Base-by-base conservation (phyloP, 2,329 filamentous ascomycete genomes). In the Aureobasidium lini region DNA sequence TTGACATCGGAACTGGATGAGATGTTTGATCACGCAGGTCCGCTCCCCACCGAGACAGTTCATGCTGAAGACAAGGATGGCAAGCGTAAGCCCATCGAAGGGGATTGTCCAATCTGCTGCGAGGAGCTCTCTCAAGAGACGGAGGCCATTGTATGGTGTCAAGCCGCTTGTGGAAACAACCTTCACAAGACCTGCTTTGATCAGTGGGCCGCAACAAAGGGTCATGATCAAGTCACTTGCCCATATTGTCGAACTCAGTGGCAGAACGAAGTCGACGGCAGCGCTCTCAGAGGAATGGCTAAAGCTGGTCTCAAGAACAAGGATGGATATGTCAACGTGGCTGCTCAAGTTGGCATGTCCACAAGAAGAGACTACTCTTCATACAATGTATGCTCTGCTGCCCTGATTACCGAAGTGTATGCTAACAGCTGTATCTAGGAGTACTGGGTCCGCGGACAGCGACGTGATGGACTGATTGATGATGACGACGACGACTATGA, bases 71-170 rank as follows among this genome's bases (percentile, higher is more conserved):
- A 34, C 69, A 75, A 37, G 67, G 70, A 59, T 18, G 76, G 79
- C n/a, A 80, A 81, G 23, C 80, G 83, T 60, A 86, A 84, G 64
- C 73, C 81, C 0, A 70, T 85, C 28, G 81, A 85, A 59, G 84
- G 82, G 18, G 82, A 86, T 62, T 87, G 84, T 64, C 82, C 83
- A 0, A 83, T 86, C 61, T 86, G 84, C 68, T 82, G 64, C 56
- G 62, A 60, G 11, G 67, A 68, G 28, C 64, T 70, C 18, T 61
- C 67, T 32, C 60, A 62, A 4, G 61, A 63, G 3, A 57, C 61
- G 5, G 58, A 60, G 15, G 71, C 76, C 4, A 77, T 81, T 6
- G 73, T 83, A 4, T 86, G 82, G 76, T 86, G 84, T 70, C 81
- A 80, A 67, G 77, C 79, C 0, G 75, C 79, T 1, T 87, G 84